Evolutionary conservation across 164 flowering plant genomes (phyloP).

Genomic region (Protea cynaroides): DNA sequence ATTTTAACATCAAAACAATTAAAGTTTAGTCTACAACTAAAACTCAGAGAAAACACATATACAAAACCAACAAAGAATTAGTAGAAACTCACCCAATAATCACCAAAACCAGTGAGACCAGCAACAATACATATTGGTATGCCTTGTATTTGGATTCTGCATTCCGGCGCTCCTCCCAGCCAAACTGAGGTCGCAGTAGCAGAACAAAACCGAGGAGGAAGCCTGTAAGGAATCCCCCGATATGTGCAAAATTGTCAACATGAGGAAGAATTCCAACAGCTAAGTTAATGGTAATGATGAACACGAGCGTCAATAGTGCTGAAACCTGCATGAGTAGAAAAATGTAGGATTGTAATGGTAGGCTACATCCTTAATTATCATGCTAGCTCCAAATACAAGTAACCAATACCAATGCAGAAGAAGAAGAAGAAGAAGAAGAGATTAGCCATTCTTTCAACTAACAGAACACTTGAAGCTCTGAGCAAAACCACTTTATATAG

Average conservation of each 20-base stretch:
- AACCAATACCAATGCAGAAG: no score
- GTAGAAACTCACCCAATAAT: not conserved
- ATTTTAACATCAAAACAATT: not conserved
- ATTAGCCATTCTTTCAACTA: no score
- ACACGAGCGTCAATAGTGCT: not conserved
- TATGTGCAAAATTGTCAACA: not conserved
- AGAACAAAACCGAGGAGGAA: not conserved
- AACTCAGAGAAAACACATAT: no score
- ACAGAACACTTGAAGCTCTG: no score
- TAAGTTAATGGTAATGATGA: not conserved
- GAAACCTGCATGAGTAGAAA: not conserved
- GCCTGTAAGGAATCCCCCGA: not conserved
- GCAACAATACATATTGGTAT: not conserved
- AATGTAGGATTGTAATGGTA: not conserved
- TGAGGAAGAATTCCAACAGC: not conserved
- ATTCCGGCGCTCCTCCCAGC: not conserved
- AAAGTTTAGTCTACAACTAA: not conserved
- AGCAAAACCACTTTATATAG: no score
- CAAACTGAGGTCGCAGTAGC: not conserved
- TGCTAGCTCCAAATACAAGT: no score
- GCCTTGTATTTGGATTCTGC: not conserved
- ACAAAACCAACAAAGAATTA: no score
- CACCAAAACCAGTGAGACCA: not conserved
- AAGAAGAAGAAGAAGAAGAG: no score
- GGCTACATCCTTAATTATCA: no score